A percentile compares a stretch with the other conserved stretches of the same genome.
These are phyloP conservation scores for Golubevia pallescens DNA, from an alignment of 1,284 basidiomycete species.

Conservation along the genomic window DNA sequence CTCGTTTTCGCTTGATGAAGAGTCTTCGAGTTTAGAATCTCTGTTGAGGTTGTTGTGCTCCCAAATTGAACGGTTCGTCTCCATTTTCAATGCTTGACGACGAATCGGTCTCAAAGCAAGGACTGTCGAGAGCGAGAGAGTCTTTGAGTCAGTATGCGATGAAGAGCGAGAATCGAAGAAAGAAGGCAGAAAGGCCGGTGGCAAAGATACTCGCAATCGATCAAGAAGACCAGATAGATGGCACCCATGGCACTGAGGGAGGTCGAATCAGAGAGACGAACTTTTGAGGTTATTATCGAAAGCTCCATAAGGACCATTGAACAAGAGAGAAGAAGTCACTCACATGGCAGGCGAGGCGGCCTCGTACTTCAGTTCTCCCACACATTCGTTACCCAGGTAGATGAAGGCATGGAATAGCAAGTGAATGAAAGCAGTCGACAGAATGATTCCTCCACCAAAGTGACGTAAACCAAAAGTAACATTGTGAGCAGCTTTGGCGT, in stretches of 20 bases:
- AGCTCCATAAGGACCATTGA: conserved; percentile 48
- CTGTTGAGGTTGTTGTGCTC: conserved; percentile 5
- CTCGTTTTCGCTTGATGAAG: conserved; percentile 5
- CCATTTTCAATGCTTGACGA: not conserved
- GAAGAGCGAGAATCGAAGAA: no score
- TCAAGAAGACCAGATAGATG: conserved; percentile 45
- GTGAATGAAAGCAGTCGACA: conserved; percentile 67
- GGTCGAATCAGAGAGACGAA: not conserved
- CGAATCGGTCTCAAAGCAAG: not conserved
- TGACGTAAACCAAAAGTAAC: conserved; percentile 10
- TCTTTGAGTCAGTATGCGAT: no score
- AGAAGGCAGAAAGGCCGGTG: not conserved
- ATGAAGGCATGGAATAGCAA: conserved; percentile 66
- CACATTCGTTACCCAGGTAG: conserved; percentile 63
- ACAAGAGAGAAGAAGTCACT: conserved; percentile 55
- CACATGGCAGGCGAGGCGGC: conserved; percentile 66
- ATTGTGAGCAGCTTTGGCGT: conserved; percentile 22
- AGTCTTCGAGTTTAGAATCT: not conserved
- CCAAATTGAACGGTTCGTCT: not conserved
- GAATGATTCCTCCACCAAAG: conserved; percentile 65
- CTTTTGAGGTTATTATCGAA: not conserved
- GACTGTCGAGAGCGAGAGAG: not conserved
- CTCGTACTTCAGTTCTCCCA: conserved; percentile 66
- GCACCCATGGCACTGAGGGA: conserved; percentile 20
- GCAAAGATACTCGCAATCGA: conserved; percentile 56